Evolutionary conservation across 257 asterid genomes (phyloP).

Genomic region (Mentha longifolia): DNA sequence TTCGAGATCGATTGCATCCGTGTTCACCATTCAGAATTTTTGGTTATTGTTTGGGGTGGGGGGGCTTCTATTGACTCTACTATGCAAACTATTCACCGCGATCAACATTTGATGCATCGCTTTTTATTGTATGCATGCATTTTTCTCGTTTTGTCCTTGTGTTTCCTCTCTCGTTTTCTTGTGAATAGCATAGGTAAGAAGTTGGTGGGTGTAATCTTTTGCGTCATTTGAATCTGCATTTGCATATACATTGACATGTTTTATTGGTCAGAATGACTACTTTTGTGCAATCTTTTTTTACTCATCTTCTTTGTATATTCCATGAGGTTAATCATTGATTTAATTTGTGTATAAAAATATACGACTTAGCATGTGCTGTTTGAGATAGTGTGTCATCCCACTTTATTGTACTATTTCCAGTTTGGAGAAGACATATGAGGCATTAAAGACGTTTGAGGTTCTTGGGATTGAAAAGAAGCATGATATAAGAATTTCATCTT

Average conservation of each 20-base stretch:
- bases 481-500: conserved; percentile 54
- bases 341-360: conserved; percentile 4
- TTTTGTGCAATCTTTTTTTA: conserved; percentile 19
- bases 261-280: conserved; percentile 8
- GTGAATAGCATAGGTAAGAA: conserved; percentile 1
- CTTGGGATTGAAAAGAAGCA: conserved; percentile 71
- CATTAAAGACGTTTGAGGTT: conserved; percentile 78
- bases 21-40: no score
- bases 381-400: conserved; percentile 28
- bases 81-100: background rate
- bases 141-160: background rate
- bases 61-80: background rate
- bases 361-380: conserved; percentile 3
- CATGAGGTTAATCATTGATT: background rate
- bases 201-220: background rate
- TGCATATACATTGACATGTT: background rate
- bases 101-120: conserved; percentile 10
- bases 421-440: conserved; percentile 81
- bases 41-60: background rate
- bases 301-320: background rate
- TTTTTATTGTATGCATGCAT: background rate
- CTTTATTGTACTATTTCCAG: conserved; percentile 46
- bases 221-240: conserved; percentile 7
- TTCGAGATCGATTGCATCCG: no score
- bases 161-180: conserved; percentile 1